These are phyloP conservation scores for Hypoxylon fuscum DNA, from an alignment of 495 filamentous ascomycete species.

Conservation along the genomic window DNA sequence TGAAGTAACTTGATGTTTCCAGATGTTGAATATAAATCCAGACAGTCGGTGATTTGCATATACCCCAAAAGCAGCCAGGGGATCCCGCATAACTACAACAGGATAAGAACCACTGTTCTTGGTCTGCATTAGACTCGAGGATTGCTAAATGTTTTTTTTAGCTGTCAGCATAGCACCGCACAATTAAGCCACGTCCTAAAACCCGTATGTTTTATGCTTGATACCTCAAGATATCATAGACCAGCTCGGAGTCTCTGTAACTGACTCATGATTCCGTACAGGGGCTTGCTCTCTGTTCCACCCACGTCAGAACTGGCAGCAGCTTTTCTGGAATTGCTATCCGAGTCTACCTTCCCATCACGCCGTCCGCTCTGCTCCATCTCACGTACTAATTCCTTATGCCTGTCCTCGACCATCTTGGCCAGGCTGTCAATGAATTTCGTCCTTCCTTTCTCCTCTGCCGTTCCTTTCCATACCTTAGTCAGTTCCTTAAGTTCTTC, in stretches of 20 bases:
- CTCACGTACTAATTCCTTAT: conserved; percentile 63
- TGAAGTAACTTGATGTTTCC: too few relatives aligned
- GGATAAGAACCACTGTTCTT: too few relatives aligned
- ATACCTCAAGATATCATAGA: conserved; percentile 57
- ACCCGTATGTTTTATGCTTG: neutral
- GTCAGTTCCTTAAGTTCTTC: conserved; percentile 75
- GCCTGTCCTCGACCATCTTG: conserved; percentile 66
- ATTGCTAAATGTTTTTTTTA: too few relatives aligned
- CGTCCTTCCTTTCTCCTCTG: conserved; percentile 85
- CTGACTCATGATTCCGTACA: conserved; percentile 81
- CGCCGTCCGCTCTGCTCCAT: conserved; percentile 51
- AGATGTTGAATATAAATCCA: too few relatives aligned
- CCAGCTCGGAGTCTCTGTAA: conserved; percentile 81
- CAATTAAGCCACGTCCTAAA: neutral
- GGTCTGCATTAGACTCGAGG: neutral
- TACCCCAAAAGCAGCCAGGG: too few relatives aligned
- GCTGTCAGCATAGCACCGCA: neutral
- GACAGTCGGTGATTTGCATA: too few relatives aligned
- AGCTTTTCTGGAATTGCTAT: conserved; percentile 39
- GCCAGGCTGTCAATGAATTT: conserved; percentile 84
- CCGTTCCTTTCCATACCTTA: conserved; percentile 89
- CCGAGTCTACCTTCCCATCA: conserved; percentile 39
- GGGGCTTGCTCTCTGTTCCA: conserved; percentile 48
- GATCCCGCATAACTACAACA: too few relatives aligned
- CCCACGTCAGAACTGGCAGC: conserved; percentile 38